phyloP scores from a whole-genome alignment of 1,139 yeast species.

The Insectozyma bohioensis region DNA sequence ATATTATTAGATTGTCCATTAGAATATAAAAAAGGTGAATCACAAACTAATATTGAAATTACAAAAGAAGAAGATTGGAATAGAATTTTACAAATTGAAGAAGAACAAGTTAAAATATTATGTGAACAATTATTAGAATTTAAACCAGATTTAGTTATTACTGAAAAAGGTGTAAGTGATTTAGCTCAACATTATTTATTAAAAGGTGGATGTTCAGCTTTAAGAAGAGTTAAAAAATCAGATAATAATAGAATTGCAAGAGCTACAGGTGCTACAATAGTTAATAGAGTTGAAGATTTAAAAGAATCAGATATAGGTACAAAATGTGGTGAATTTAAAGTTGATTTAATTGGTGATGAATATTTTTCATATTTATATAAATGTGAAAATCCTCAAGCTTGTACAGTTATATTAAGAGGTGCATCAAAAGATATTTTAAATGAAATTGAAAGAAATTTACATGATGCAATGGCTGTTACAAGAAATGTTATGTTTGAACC shows the following conservation, averaged over 20 bases:
- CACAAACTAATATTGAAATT: slow-evolving; percentile 96
- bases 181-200: slow-evolving; percentile 94
- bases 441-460: slow-evolving; percentile 95
- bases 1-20: slow-evolving; percentile 92
- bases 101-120: slow-evolving; percentile 87
- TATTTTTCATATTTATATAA: slow-evolving; percentile 84
- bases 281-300: slow-evolving; percentile 91
- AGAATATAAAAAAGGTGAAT: slow-evolving; percentile 98
- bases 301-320: slow-evolving; percentile 89
- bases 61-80: slow-evolving; percentile 97
- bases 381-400: slow-evolving; percentile 86
- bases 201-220: slow-evolving; percentile 89
- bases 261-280: slow-evolving; percentile 97
- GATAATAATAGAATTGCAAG: slow-evolving; percentile 97
- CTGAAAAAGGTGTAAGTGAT: slow-evolving; percentile 98
- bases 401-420: slow-evolving; percentile 90
- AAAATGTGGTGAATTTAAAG: slow-evolving; percentile 85
- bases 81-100: slow-evolving; percentile 92
- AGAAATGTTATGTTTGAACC: slow-evolving; percentile 96
- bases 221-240: slow-evolving; percentile 93
- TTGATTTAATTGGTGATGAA: slow-evolving; percentile 96
- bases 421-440: slow-evolving; percentile 96
- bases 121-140: slow-evolving; percentile 84
- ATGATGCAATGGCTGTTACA: slow-evolving; percentile 98
- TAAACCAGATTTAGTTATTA: slow-evolving; percentile 91